A percentile compares a stretch with the other conserved stretches of the same genome.
Conservation (phyloP, 192 early-diverging fungal genomes). For the Physocladia obscura region DNA sequence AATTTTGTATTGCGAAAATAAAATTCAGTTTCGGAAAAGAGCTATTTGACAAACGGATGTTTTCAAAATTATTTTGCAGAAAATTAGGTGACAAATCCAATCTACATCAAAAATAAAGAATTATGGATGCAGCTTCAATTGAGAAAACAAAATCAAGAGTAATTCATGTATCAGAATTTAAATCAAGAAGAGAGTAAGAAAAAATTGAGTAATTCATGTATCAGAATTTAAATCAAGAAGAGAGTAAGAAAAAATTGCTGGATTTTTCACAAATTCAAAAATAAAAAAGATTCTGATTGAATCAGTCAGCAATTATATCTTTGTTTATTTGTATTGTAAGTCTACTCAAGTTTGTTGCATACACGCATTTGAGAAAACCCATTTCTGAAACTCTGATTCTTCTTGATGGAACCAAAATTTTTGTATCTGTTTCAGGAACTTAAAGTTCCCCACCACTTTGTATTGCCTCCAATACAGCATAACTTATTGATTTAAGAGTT, state of each 20-base stretch:
- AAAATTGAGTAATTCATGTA: conserved; percentile 47
- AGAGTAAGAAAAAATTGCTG: conserved; percentile 45
- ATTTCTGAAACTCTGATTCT: conserved; percentile 81
- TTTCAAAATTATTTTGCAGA: too few relatives aligned
- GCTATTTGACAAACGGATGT: too few relatives aligned
- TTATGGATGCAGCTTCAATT: conserved; percentile 32
- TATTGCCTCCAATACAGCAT: conserved; percentile 66
- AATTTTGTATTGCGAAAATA: too few relatives aligned
- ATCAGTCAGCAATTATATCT: conserved; percentile 71
- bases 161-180: conserved; percentile 42
- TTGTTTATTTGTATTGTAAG: conserved; percentile 74
- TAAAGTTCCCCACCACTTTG: conserved; percentile 48
- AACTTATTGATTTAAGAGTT: conserved; percentile 75
- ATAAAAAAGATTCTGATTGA: too few relatives aligned
- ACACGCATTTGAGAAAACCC: conserved; percentile 76
- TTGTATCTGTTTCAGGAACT: conserved; percentile 53
- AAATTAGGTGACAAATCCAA: too few relatives aligned
- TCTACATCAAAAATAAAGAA: background rate
- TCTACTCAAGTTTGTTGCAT: conserved; percentile 81
- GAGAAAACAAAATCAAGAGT: conserved; percentile 31
- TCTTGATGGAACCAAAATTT: conserved; percentile 63
- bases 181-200: conserved; percentile 43
- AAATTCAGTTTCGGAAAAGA: too few relatives aligned
- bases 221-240: conserved; percentile 39
- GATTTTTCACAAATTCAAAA: conserved; percentile 40